Conservation (phyloP, 2,329 filamentous ascomycete genomes). For the Fusarium sp. region DNA sequence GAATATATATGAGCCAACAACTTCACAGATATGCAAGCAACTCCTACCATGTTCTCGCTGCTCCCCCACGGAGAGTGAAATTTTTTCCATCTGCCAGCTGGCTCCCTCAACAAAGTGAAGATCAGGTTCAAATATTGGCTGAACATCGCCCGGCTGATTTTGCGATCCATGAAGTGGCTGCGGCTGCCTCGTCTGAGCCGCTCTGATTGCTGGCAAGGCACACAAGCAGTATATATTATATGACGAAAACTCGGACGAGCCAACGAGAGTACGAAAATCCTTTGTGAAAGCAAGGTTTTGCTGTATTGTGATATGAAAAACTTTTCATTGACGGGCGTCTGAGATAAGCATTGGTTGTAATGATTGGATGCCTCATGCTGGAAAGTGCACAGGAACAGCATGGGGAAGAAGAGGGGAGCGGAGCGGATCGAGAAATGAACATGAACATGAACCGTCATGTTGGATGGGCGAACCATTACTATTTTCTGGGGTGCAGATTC, state of each 20-base stretch:
- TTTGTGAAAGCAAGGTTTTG: slow-evolving; percentile 1
- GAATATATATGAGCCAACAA: slow-evolving; percentile 21
- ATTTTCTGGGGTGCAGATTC: slow-evolving; percentile 12
- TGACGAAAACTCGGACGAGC: slow-evolving; percentile 4
- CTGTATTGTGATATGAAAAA: slow-evolving; percentile 32
- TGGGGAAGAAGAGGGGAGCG: slow-evolving; percentile 21
- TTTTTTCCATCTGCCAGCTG: slow-evolving; percentile 37
- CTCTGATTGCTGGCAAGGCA: slow-evolving; percentile 33
- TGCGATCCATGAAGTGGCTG: slow-evolving; percentile 6
- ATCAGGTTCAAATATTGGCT: slow-evolving; percentile 18
- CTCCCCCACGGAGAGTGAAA: slow-evolving; percentile 17
- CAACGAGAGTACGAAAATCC: slow-evolving; percentile 9
- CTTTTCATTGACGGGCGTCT: slow-evolving; percentile 37
- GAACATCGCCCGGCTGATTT: slow-evolving; percentile 10
- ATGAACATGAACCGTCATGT: slow-evolving; percentile 3
- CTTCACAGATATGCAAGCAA: slow-evolving; percentile 5
- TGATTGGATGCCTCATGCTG: slow-evolving; percentile 34
- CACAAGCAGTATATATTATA: slow-evolving; percentile 6
- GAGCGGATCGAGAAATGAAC: slow-evolving; percentile 30
- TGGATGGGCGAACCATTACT: slow-evolving; percentile 29
- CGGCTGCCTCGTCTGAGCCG: slow-evolving; percentile 35
- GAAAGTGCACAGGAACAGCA: slow-evolving; percentile 28
- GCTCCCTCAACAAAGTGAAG: slow-evolving; percentile 25
- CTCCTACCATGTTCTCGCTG: neutral
- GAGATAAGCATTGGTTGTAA: slow-evolving; percentile 26